Percentiles rank a stretch among this genome's conserved stretches.
Conservation (phyloP, 495 filamentous ascomycete genomes). For the Cetradonia linearis region DNA sequence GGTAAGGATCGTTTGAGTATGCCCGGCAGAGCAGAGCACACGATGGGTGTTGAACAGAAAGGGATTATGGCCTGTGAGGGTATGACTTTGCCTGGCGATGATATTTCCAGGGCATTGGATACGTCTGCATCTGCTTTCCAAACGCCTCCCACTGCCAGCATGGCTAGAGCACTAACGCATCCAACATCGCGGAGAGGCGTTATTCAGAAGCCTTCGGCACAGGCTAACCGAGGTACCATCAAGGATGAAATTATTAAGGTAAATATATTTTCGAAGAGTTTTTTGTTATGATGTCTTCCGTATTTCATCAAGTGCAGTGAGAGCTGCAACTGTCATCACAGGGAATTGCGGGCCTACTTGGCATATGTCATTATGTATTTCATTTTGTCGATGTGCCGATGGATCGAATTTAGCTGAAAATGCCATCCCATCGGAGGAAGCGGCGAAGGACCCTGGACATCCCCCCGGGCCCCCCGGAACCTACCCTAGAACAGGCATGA, state of each 20-base stretch:
- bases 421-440: neutral
- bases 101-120: too few relatives aligned
- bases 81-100: too few relatives aligned
- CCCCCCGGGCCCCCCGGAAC: neutral
- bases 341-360: neutral
- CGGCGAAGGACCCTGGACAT: slow-evolving; percentile 4
- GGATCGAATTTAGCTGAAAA: neutral
- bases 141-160: too few relatives aligned
- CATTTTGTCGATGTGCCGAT: neutral
- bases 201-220: too few relatives aligned
- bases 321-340: neutral
- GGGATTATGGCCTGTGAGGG: too few relatives aligned
- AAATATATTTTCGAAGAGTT: too few relatives aligned
- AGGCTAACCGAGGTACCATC: too few relatives aligned
- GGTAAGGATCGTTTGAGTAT: neutral
- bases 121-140: too few relatives aligned
- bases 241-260: too few relatives aligned
- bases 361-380: neutral
- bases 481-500: neutral
- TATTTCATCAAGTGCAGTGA: neutral
- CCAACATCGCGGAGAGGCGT: too few relatives aligned
- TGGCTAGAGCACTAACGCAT: too few relatives aligned
- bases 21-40: neutral
- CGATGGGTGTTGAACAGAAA: neutral
- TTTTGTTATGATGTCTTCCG: too few relatives aligned